phyloP scores from a whole-genome alignment of 345 rosid species.

The Odontarrhena argentea region DNA sequence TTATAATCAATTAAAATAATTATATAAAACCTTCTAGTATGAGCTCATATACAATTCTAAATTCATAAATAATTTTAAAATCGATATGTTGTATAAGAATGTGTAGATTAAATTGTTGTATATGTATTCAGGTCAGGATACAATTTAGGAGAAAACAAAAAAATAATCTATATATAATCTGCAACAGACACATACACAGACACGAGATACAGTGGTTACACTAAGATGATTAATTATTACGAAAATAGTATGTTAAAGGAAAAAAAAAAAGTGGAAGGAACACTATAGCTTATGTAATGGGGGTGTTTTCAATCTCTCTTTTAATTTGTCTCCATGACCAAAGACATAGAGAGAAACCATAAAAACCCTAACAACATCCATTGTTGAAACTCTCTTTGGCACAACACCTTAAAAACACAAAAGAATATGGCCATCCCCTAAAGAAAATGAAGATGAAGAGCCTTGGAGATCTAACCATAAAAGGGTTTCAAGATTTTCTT shows the following conservation, averaged over 20 bases:
- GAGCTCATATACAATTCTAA: background rate
- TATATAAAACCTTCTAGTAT: background rate
- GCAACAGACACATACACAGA: background rate
- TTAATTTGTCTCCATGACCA: slow-evolving; percentile 41
- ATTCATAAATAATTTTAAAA: slow-evolving; percentile 6
- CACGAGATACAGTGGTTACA: slow-evolving; percentile 18
- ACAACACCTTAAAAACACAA: slow-evolving; percentile 31
- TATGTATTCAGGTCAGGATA: slow-evolving; percentile 8
- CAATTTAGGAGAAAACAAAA: background rate
- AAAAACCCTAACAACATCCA: slow-evolving; percentile 32
- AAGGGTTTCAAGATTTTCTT: slow-evolving; percentile 26
- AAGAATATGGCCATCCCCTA: slow-evolving; percentile 39
- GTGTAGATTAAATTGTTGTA: background rate
- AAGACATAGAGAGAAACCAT: slow-evolving; percentile 40
- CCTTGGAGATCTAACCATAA: slow-evolving; percentile 38
- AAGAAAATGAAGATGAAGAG: slow-evolving; percentile 31
- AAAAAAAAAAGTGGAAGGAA: slow-evolving; percentile 28
- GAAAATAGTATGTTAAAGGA: background rate
- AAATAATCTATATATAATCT: background rate
- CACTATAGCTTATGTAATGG: slow-evolving; percentile 36
- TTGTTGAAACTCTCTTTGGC: slow-evolving; percentile 42
- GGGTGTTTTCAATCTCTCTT: slow-evolving; percentile 25
- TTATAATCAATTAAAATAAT: background rate
- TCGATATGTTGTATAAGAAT: background rate
- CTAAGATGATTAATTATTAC: slow-evolving; percentile 19